Conservation (phyloP, 768 basidiomycete genomes). For the Kwoniella shandongensis region DNA sequence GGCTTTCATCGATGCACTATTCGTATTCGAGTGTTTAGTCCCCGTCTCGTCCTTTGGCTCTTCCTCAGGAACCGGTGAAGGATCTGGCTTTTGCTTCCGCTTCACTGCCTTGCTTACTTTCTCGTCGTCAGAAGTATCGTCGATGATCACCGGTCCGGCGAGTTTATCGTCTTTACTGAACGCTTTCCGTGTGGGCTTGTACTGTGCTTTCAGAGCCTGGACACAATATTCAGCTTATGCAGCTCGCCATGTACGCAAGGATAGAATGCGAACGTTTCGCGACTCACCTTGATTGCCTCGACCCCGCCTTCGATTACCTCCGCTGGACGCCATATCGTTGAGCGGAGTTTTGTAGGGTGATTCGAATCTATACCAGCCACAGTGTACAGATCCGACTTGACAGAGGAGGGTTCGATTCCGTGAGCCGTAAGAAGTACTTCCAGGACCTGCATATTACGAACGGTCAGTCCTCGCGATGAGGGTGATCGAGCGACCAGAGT, state of each 20-base stretch:
- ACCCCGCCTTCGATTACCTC: slow-evolving; percentile 24
- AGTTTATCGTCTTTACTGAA: not conserved
- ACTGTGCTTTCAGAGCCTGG: slow-evolving; percentile 14
- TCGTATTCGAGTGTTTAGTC: not conserved
- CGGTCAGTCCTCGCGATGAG: not conserved
- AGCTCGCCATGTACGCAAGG: too few species aligned
- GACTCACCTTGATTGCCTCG: slow-evolving; percentile 20
- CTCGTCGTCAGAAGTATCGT: slow-evolving; percentile 22
- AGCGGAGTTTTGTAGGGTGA: slow-evolving; percentile 30
- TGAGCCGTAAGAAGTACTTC: slow-evolving; percentile 26
- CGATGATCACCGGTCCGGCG: slow-evolving; percentile 6
- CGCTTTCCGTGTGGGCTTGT: not conserved
- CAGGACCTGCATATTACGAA: slow-evolving; percentile 18
- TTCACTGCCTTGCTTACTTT: slow-evolving; percentile 5
- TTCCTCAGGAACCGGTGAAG: too few species aligned
- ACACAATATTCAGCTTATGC: not conserved
- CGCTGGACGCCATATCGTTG: slow-evolving; percentile 27
- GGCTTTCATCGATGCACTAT: not conserved
- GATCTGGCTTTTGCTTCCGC: slow-evolving; percentile 6
- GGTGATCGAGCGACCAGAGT: not conserved
- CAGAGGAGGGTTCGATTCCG: slow-evolving; percentile 24
- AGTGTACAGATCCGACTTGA: slow-evolving; percentile 37
- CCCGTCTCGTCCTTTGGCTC: too few species aligned
- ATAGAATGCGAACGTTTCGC: too few species aligned
- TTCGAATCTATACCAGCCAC: slow-evolving; percentile 36